Percentiles rank a stretch among this genome's conserved stretches.
Conservation (phyloP, 352 stramenopile species). For the Vaucheria bursata region DNA sequence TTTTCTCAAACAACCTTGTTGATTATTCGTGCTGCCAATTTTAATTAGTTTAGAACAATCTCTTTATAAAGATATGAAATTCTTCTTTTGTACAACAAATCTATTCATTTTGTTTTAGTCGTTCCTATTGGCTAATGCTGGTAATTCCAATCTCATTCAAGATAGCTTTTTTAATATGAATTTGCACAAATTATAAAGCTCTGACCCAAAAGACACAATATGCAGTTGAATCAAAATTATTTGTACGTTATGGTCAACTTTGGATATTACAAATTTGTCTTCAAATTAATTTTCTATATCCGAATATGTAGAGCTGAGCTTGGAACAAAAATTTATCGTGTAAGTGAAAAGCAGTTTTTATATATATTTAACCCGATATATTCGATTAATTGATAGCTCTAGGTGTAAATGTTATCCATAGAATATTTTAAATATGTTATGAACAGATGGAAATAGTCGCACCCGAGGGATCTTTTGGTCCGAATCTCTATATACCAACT, state of each 20-base stretch:
- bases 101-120: not conserved
- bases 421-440: not conserved
- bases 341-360: not conserved
- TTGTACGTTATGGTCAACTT: no score
- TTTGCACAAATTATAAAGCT: no score
- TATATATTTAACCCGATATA: not conserved
- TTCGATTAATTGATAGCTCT: not conserved
- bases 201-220: no score
- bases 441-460: not conserved
- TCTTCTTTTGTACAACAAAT: not conserved
- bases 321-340: not conserved
- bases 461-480: not conserved
- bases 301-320: not conserved
- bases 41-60: no score
- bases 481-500: not conserved
- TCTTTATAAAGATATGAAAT: not conserved
- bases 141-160: no score
- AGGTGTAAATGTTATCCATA: not conserved
- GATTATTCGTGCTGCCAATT: not conserved
- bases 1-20: not conserved
- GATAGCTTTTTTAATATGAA: no score
- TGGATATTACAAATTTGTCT: not conserved
- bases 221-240: no score
- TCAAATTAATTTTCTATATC: not conserved
- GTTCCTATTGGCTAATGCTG: no score